Evolutionary conservation across 1,139 yeast species (phyloP).

Genomic region (Lizanozyma gosingica): DNA sequence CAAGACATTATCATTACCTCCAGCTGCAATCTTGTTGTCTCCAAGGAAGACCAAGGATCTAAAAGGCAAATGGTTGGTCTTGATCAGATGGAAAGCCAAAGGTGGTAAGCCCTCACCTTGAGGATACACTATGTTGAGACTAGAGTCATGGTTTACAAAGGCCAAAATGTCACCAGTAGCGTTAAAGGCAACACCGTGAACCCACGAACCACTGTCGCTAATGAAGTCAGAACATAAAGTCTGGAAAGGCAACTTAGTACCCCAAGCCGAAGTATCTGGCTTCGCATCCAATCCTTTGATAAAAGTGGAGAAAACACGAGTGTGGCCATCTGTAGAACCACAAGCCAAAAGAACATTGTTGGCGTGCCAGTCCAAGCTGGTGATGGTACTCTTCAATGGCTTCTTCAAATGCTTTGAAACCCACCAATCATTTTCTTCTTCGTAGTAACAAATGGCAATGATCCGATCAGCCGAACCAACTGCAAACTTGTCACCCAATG

Average conservation of each 20-base stretch:
- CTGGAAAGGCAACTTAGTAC: conserved; percentile 91
- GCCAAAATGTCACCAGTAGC: conserved; percentile 75
- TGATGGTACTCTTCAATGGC: conserved; percentile 81
- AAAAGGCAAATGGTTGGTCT: conserved; percentile 79
- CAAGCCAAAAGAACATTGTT: conserved; percentile 82
- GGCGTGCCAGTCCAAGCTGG: conserved; percentile 89
- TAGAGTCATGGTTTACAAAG: conserved; percentile 71
- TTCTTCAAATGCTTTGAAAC: conserved; percentile 93
- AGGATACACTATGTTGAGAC: conserved; percentile 70
- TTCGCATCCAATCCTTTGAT: conserved; percentile 83
- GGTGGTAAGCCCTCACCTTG: conserved; percentile 56
- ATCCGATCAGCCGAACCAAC: conserved; percentile 94
- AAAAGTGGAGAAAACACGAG: conserved; percentile 87
- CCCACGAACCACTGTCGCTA: conserved; percentile 78
- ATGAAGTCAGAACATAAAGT: conserved; percentile 82
- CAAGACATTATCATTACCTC: conserved; percentile 92
- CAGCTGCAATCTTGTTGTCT: conserved; percentile 66
- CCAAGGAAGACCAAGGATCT: conserved; percentile 61
- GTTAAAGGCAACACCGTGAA: conserved; percentile 83
- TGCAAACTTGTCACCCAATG: conserved; percentile 87
- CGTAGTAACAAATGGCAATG: conserved; percentile 93
- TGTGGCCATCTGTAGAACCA: conserved; percentile 94
- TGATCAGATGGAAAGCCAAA: conserved; percentile 29
- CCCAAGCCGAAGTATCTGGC: conserved; percentile 80
- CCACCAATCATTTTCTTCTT: conserved; percentile 99